phyloP scores from a whole-genome alignment of 2,329 filamentous ascomycete genomes.

The Colletotrichum sp. region DNA sequence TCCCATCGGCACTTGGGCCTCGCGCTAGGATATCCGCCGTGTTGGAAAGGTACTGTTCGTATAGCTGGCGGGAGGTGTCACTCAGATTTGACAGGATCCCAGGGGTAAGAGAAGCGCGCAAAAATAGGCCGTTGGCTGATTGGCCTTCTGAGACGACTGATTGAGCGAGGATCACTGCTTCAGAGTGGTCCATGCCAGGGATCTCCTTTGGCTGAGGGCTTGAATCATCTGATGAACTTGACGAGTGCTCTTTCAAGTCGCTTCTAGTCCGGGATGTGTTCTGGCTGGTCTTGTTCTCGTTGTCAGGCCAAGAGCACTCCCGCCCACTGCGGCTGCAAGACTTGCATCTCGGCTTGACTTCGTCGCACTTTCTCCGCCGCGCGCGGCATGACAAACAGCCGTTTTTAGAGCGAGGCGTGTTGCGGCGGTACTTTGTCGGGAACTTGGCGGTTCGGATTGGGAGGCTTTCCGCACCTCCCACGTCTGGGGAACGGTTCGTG shows the following conservation, averaged over 20 bases:
- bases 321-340: neutral
- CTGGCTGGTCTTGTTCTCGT: neutral
- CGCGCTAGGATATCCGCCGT: neutral
- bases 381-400: neutral
- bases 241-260: neutral
- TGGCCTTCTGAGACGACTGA: rapidly evolving
- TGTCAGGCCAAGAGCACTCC: neutral
- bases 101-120: neutral
- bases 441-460: neutral
- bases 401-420: neutral
- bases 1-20: neutral
- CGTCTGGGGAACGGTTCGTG: neutral
- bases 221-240: neutral
- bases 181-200: neutral
- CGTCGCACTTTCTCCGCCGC: neutral
- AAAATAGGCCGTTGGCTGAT: rapidly evolving
- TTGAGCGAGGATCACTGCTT: neutral
- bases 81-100: neutral
- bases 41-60: neutral
- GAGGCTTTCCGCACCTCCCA: no score
- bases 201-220: rapidly evolving
- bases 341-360: neutral
- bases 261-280: rapidly evolving
- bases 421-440: neutral
- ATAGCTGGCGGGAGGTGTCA: neutral